Evolutionary conservation across 306 rosid genomes (phyloP).

Genomic region (Sophora flavescens): DNA sequence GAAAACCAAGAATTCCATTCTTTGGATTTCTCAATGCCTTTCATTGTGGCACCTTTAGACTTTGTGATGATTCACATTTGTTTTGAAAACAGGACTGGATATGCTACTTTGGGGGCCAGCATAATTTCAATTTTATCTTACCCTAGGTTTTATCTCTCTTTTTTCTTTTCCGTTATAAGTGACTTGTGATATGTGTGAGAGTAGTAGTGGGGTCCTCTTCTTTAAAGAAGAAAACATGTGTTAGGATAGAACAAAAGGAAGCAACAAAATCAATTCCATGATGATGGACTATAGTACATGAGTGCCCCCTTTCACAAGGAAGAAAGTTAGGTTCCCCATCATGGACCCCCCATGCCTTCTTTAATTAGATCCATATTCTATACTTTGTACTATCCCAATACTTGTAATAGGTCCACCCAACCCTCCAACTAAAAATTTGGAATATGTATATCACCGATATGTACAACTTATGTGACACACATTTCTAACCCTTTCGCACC

Average conservation of each 20-base stretch:
- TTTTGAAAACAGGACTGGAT: constrained; percentile 45
- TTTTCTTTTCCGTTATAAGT: constrained; percentile 28
- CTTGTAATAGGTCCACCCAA: constrained; percentile 49
- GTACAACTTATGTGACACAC: constrained; percentile 66
- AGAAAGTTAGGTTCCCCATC: constrained; percentile 72
- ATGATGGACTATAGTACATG: constrained; percentile 63
- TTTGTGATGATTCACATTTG: constrained; percentile 57
- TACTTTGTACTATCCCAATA: constrained; percentile 63
- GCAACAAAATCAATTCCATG: constrained; percentile 73
- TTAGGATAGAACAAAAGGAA: constrained; percentile 64
- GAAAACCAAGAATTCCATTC: constrained; percentile 47
- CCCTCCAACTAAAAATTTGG: constrained; percentile 60
- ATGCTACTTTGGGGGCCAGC: constrained; percentile 57
- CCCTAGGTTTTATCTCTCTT: constrained; percentile 50
- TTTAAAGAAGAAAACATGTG: constrained; percentile 55
- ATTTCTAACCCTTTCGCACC: constrained; percentile 53
- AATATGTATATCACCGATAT: constrained; percentile 61
- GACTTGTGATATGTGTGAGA: constrained; percentile 53
- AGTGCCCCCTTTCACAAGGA: constrained; percentile 79
- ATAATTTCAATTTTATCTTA: constrained; percentile 48
- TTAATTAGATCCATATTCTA: constrained; percentile 69
- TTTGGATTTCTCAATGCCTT: constrained; percentile 45
- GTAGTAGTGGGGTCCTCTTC: constrained; percentile 53
- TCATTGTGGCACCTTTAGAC: constrained; percentile 51
- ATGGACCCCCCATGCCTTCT: constrained; percentile 63